These are phyloP conservation scores for Suillus fuscotomentosus DNA, from an alignment of 768 basidiomycete species.

Conservation along the genomic window DNA sequence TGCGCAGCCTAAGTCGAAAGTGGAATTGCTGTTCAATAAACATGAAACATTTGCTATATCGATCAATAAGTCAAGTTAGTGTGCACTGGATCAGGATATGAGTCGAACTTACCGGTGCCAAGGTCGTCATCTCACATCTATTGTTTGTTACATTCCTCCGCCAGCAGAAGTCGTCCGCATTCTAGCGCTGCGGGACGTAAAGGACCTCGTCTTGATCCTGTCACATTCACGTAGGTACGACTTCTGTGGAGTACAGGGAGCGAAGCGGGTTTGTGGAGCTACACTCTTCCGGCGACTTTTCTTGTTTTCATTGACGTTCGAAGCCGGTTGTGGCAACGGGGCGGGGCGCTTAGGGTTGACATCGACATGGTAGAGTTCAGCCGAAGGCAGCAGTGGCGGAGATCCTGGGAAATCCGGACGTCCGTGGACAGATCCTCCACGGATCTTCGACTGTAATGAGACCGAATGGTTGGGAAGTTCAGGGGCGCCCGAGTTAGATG, in stretches of 20 bases:
- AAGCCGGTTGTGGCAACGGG: slow-evolving; percentile 1
- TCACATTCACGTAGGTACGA: slow-evolving; percentile 19
- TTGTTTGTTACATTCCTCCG: slow-evolving; percentile 24
- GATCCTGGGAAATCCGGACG: slow-evolving; percentile 24
- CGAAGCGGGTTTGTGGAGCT: slow-evolving; percentile 12
- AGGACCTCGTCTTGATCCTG: slow-evolving; percentile 22
- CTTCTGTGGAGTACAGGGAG: slow-evolving; percentile 20
- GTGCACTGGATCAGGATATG: neutral
- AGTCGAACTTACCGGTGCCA: neutral
- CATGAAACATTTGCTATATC: slow-evolving; percentile 3
- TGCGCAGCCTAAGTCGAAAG: neutral
- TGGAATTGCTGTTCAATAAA: neutral
- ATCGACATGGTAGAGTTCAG: neutral
- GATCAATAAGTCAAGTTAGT: neutral
- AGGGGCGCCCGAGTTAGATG: slow-evolving; percentile 3
- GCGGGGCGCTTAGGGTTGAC: slow-evolving; percentile 1
- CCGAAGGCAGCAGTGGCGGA: slow-evolving; percentile 10
- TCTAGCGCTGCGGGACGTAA: slow-evolving; percentile 24
- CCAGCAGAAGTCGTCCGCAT: slow-evolving; percentile 32
- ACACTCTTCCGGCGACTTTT: slow-evolving; percentile 14
- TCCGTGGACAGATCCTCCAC: slow-evolving; percentile 21
- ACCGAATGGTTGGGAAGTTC: slow-evolving; percentile 6
- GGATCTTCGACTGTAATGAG: slow-evolving; percentile 6
- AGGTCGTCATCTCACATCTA: neutral
- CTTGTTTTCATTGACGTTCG: neutral